Base-by-base conservation (phyloP, 1,284 basidiomycete species). In the Afroboletus lepidellus region DNA sequence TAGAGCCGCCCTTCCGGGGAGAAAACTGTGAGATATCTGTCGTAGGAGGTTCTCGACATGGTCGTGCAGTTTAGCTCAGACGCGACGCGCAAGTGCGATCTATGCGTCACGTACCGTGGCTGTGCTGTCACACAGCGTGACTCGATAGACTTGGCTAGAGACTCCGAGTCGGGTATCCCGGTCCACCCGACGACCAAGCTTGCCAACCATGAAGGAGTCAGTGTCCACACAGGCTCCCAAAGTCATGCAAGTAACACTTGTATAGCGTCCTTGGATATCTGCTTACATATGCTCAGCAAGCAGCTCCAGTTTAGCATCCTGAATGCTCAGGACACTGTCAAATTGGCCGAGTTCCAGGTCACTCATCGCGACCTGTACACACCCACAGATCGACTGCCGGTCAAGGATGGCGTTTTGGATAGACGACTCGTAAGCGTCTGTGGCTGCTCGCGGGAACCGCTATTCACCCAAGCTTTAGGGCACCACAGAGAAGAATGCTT, bases 1-100 rank as follows among this genome's bases (percentile, higher is more conserved):
- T 97, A 98, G 57, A 96, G 74, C 59, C 93, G 88, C 45, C 93
- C 93, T 75, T 96, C 93, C 3, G 93, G 93, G 7, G 93, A 96
- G 77, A 96, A 96, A 60, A 96, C 92, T 38, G 93, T 95, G 46
- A 96, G 83, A 72, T 89, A 92, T 78, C 89, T 78, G 65, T 92
- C 89, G 72, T 92, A 92, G 23, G 89, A 91, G 46, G 89, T 88
- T 62, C 90, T 80, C 59, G 88, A 90, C 90, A 91, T 92, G 64
- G 69, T 58, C n/a, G 54, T 55, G 27, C 23, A 20, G 46, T 56
- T 54, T 53, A 43, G 55, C 48, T 32, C 33, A 27, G 48, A 61
- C 59, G 64, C 73, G 76, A 83, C 80, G 79, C 80, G 81, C 79
- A 81, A 82, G 74, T 74, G 69, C 64, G 7, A 64, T 60, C 62